Conservation (phyloP, 257 asterid genomes). For the Leptodermis oblonga region DNA sequence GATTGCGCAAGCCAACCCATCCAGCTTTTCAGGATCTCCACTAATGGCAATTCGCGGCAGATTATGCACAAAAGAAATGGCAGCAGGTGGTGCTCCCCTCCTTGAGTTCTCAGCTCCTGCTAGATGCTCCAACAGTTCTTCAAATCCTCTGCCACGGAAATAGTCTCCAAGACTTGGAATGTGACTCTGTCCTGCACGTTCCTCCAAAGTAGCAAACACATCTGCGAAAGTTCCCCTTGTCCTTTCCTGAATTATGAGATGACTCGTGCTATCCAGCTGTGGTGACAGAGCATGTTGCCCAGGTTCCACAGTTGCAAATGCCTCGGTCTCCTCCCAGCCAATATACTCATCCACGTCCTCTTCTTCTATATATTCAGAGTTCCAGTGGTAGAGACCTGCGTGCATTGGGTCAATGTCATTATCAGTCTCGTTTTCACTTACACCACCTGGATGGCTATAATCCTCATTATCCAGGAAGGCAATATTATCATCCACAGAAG, state of each 20-base stretch:
- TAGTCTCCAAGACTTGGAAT: slow-evolving; percentile 38
- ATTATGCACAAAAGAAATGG: slow-evolving; percentile 49
- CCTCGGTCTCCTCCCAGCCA: slow-evolving; percentile 65
- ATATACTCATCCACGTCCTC: slow-evolving; percentile 32
- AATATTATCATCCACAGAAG: slow-evolving; percentile 52
- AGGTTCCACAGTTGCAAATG: slow-evolving; percentile 25
- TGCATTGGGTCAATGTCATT: slow-evolving; percentile 93
- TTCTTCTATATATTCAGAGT: slow-evolving; percentile 56
- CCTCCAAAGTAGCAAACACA: slow-evolving; percentile 34
- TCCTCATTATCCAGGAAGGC: slow-evolving; percentile 52
- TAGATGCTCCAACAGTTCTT: slow-evolving; percentile 54
- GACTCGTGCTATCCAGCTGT: slow-evolving; percentile 33
- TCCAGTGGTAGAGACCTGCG: slow-evolving; percentile 69
- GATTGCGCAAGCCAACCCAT: slow-evolving; percentile 62
- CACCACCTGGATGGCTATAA: slow-evolving; percentile 39
- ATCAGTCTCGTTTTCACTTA: slow-evolving; percentile 60
- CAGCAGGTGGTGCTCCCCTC: slow-evolving; percentile 82
- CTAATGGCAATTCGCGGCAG: slow-evolving; percentile 45
- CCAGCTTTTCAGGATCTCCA: slow-evolving; percentile 40
- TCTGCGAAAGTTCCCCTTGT: slow-evolving; percentile 23
- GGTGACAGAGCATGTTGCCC: slow-evolving; percentile 35
- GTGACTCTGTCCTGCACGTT: slow-evolving; percentile 30
- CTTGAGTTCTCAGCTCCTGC: slow-evolving; percentile 51
- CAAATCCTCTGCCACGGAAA: slow-evolving; percentile 49
- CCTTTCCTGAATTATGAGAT: slow-evolving; percentile 28